A percentile compares a stretch with the other conserved stretches of the same genome.
These are phyloP conservation scores for Tetrapisispora iriomotensis DNA, from an alignment of 805 yeast genomes.

Conservation along the genomic window DNA sequence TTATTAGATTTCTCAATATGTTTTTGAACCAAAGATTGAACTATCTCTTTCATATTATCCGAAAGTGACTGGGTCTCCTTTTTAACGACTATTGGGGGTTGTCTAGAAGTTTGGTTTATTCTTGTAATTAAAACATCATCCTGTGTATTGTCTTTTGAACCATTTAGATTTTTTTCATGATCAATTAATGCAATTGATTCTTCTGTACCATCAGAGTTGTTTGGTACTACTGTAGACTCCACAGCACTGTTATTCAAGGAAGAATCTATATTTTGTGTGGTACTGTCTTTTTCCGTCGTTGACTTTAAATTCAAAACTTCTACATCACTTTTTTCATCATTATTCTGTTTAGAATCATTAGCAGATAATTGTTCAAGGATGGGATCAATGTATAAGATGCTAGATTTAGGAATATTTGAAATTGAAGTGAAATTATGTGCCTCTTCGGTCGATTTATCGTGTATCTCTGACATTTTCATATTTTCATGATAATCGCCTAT, in stretches of 20 bases:
- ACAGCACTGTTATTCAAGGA: too few relatives aligned
- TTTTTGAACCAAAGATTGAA: constrained; percentile 16
- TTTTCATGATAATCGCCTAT: too few relatives aligned
- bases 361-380: not conserved
- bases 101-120: not conserved
- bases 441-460: too few relatives aligned
- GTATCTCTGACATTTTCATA: too few relatives aligned
- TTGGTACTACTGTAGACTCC: too few relatives aligned
- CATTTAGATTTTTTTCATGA: not conserved
- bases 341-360: not conserved
- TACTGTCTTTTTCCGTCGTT: too few relatives aligned
- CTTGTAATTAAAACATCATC: not conserved
- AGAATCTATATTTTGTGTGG: too few relatives aligned
- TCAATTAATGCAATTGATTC: too few relatives aligned
- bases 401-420: not conserved
- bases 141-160: not conserved
- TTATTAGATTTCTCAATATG: constrained; percentile 12
- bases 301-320: too few relatives aligned
- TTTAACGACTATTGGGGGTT: not conserved
- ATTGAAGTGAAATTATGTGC: too few relatives aligned
- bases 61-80: not conserved
- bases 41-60: constrained; percentile 5
- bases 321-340: too few relatives aligned
- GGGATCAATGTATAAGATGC: not conserved
- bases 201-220: too few relatives aligned